These are phyloP conservation scores for Rubia occidens DNA, from an alignment of 305 asterid species.

Conservation along the genomic window DNA sequence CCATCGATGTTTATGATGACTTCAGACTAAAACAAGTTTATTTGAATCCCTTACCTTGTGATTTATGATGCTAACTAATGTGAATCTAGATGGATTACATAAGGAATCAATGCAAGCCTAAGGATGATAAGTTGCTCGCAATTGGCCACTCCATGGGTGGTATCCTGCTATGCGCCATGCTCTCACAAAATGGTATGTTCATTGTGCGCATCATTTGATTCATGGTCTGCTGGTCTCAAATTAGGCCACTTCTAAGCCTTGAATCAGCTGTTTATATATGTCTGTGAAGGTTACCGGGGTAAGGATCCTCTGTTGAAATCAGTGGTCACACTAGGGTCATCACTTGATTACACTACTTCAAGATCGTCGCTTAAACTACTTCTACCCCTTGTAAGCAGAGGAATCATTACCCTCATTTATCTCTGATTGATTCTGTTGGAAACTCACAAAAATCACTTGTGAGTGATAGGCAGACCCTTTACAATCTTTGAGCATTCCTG, in stretches of 20 bases:
- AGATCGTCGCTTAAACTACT: slow-evolving; percentile 21
- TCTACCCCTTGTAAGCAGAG: slow-evolving; percentile 21
- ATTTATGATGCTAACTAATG: neutral
- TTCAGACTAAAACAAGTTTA: slow-evolving; percentile 2
- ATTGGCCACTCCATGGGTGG: slow-evolving; percentile 42
- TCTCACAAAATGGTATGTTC: slow-evolving; percentile 26
- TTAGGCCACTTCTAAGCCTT: neutral
- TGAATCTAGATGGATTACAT: slow-evolving; percentile 26
- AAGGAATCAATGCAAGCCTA: slow-evolving; percentile 23
- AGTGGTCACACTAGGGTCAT: slow-evolving; percentile 24
- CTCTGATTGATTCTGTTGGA: neutral
- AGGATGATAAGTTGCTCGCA: slow-evolving; percentile 29
- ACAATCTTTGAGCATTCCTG: slow-evolving; percentile 23
- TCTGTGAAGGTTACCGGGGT: slow-evolving; percentile 16
- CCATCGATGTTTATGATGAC: slow-evolving; percentile 8
- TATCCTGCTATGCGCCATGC: slow-evolving; percentile 32
- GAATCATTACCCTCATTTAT: neutral
- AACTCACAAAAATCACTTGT: neutral
- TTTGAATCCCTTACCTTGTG: neutral
- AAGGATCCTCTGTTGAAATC: slow-evolving; percentile 19
- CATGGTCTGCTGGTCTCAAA: neutral
- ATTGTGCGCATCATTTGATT: no score
- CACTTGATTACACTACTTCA: slow-evolving; percentile 27
- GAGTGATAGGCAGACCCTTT: slow-evolving; percentile 24
- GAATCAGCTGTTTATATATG: neutral